Evolutionary conservation across 495 filamentous ascomycete species (phyloP), one percentile per base, ranked within the genome.

Genomic region (Penicillium dipodomyicola): DNA sequence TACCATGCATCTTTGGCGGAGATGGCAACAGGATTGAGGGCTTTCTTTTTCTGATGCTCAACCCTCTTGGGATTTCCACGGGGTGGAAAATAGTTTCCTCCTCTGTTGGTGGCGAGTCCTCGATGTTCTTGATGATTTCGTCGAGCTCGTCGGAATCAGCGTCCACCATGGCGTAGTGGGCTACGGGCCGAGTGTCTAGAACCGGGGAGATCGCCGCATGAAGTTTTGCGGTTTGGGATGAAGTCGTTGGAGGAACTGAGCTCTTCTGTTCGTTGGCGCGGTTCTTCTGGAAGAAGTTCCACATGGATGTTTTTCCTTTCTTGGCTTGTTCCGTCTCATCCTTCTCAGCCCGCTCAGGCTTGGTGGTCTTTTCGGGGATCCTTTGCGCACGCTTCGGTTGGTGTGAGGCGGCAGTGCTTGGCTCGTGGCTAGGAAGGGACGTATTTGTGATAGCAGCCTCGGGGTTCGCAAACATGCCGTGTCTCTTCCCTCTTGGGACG

Each of bases 151-250:
- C 87, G 4, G 85, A 85, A 58, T 93, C 89, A 3, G 82, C 77
- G 59, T 94, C 91, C 51, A 94, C 79, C 59, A 94, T 77, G 2
- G 91, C 89, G 70, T 97, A 97, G 64, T 95, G 92, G 3, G 92
- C 86, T 55, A 83, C 67, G 22, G 78, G 76, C 17, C 80, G 76
- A 43, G 59, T 66, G 25, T 67, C 67, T 19, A 67, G 57, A 10
- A 71, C 55, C 10, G 70, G 65, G n/a, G 77, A 60, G 33, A 80
- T 70, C 6, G 69, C 68, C 19, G 74, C 77, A 53, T 72, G 72
- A 22, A 80, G 62, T 49, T 74, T 60, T 20, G 65, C 54, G 7
- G 65, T 59, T 27, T 70, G 52, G 5, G 58, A 45, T 15, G 39
- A 51, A 14, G 57, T 43, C 1, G 49, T 12, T n/a, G 49, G 39